Evolutionary conservation across 768 basidiomycete genomes (phyloP).

Genomic region (Boletus tomentosulus): DNA sequence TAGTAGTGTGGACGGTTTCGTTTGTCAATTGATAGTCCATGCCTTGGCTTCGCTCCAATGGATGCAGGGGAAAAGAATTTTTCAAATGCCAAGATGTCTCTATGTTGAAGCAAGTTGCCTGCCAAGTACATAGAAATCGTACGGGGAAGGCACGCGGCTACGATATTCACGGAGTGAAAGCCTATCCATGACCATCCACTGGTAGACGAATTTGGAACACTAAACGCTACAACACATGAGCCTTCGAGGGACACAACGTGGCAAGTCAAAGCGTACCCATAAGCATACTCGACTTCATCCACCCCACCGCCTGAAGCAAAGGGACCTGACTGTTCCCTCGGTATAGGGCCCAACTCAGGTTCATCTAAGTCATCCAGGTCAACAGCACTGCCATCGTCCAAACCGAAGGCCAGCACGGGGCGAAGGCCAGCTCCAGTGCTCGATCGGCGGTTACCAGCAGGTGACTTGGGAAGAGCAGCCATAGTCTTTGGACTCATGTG

Average conservation of each 20-base stretch:
- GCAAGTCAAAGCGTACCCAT: slow-evolving; percentile 52
- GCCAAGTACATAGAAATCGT: not conserved
- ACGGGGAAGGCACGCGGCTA: not conserved
- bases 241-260: not conserved
- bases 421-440: slow-evolving; percentile 82
- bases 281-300: slow-evolving; percentile 87
- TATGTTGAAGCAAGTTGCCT: not conserved
- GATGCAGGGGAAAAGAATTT: not conserved
- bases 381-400: slow-evolving; percentile 73
- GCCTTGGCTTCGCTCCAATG: not conserved
- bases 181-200: not conserved
- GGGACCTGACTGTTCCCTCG: slow-evolving; percentile 66
- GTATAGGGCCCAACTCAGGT: slow-evolving; percentile 68
- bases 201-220: not conserved
- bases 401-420: slow-evolving; percentile 72
- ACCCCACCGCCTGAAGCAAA: slow-evolving; percentile 80
- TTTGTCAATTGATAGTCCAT: not conserved
- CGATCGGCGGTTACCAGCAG: slow-evolving; percentile 74
- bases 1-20: too few relatives aligned
- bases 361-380: slow-evolving; percentile 73
- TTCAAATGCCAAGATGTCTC: not conserved
- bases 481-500: slow-evolving; percentile 97
- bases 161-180: not conserved
- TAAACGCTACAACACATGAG: slow-evolving; percentile 26
- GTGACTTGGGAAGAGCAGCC: slow-evolving; percentile 89